A percentile compares a stretch with the other conserved stretches of the same genome.
Evolutionary conservation across 345 rosid genomes (phyloP).

Genomic region (Pseudoturritis turrita): DNA sequence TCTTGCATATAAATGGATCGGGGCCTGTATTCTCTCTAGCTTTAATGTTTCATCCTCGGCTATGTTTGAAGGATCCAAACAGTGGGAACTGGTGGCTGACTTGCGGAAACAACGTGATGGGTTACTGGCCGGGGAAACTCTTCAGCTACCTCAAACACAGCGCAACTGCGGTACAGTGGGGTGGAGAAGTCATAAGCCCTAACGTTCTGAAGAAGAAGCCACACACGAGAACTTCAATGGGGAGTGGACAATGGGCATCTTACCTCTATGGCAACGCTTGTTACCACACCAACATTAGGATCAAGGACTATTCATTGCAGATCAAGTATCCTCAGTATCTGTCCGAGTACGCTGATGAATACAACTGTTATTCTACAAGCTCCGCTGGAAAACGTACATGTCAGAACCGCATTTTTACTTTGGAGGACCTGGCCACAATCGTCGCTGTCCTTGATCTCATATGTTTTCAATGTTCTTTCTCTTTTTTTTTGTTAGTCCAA

Average conservation of each 20-base stretch:
- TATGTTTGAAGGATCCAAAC: slow-evolving; percentile 36
- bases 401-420: slow-evolving; percentile 39
- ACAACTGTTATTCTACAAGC: slow-evolving; percentile 30
- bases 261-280: slow-evolving; percentile 3
- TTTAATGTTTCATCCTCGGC: not conserved
- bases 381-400: not conserved
- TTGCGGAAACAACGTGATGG: not conserved
- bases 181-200: slow-evolving; percentile 52
- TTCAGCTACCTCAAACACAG: slow-evolving; percentile 28
- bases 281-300: slow-evolving; percentile 37
- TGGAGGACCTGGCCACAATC: slow-evolving; percentile 47
- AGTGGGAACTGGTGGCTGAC: slow-evolving; percentile 49
- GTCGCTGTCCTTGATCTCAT: slow-evolving; percentile 23
- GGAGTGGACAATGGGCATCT: slow-evolving; percentile 37
- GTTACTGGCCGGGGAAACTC: slow-evolving; percentile 46
- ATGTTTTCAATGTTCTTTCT: not conserved
- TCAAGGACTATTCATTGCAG: slow-evolving; percentile 35
- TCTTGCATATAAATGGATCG: too few relatives aligned
- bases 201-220: slow-evolving; percentile 35
- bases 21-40: not conserved
- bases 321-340: slow-evolving; percentile 40
- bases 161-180: slow-evolving; percentile 49
- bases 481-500: not conserved
- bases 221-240: slow-evolving; percentile 55
- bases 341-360: slow-evolving; percentile 22